These are phyloP conservation scores for Collybia sordida DNA, from an alignment of 768 basidiomycete species.

Conservation along the genomic window DNA sequence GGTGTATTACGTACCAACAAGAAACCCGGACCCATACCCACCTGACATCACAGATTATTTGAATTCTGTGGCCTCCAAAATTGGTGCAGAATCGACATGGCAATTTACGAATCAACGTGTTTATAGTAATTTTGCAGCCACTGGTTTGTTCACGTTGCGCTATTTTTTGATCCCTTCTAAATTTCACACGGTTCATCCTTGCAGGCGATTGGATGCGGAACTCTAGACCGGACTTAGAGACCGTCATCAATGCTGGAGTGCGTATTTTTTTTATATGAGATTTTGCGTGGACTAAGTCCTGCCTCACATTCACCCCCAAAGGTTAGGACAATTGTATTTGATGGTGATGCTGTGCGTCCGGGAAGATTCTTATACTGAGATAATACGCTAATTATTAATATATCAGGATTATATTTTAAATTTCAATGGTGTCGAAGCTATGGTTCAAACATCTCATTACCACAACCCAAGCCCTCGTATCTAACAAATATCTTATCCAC, in stretches of 20 bases:
- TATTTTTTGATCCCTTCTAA: no score
- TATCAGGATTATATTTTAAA: conserved; percentile 52
- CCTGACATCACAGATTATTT: conserved; percentile 36
- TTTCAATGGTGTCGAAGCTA: conserved; percentile 54
- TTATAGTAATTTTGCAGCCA: conserved; percentile 48
- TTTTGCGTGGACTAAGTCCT: background rate
- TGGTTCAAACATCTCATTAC: conserved; percentile 32
- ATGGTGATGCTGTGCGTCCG: conserved; percentile 52
- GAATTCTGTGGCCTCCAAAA: conserved; percentile 28
- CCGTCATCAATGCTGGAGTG: conserved; percentile 58
- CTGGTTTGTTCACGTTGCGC: conserved; percentile 28
- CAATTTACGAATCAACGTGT: conserved; percentile 37
- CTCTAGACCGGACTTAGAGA: conserved; percentile 48
- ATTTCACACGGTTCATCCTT: conserved; percentile 3
- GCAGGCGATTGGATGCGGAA: conserved; percentile 60
- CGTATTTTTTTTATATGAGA: conserved; percentile 8
- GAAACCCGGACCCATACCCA: conserved; percentile 50
- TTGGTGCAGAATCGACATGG: conserved; percentile 49
- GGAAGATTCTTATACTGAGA: background rate
- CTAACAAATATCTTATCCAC: background rate
- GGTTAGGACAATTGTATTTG: conserved; percentile 50
- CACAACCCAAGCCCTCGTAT: background rate
- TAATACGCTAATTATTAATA: background rate
- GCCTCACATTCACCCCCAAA: conserved; percentile 5
- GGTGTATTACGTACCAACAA: conserved; percentile 50